Percentiles rank a stretch among this genome's conserved stretches.
These are phyloP conservation scores for Chloris gayana DNA, from an alignment of 176 grass and related monocot species.

Conservation along the genomic window DNA sequence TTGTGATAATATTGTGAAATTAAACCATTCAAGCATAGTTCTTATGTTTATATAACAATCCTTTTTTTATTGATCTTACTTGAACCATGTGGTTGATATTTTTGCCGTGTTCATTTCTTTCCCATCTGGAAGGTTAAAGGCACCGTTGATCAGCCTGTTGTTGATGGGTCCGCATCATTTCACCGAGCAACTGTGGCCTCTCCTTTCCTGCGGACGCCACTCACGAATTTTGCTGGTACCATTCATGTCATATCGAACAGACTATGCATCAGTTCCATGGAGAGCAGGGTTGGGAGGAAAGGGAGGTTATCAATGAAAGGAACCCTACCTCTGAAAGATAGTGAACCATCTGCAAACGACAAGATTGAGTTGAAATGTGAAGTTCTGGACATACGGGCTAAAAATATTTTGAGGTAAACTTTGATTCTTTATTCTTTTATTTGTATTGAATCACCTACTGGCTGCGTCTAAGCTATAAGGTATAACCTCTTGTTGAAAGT, in stretches of 20 bases:
- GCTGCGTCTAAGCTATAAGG: slow-evolving; percentile 11
- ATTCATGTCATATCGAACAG: slow-evolving; percentile 85
- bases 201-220: slow-evolving; percentile 79
- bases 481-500: background rate
- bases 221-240: slow-evolving; percentile 84
- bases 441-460: slow-evolving; percentile 19
- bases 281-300: slow-evolving; percentile 94
- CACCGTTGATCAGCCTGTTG: slow-evolving; percentile 92
- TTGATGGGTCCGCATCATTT: slow-evolving; percentile 97
- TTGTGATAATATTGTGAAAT: slow-evolving; percentile 26
- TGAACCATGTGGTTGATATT: slow-evolving; percentile 22
- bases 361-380: slow-evolving; percentile 99
- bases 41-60: slow-evolving; percentile 16
- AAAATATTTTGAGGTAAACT: slow-evolving; percentile 87
- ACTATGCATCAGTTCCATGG: slow-evolving; percentile 83
- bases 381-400: slow-evolving; percentile 90
- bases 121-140: slow-evolving; percentile 75
- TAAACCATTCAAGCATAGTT: slow-evolving; percentile 32
- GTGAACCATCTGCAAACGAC: slow-evolving; percentile 71
- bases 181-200: slow-evolving; percentile 84
- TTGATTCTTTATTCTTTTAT: slow-evolving; percentile 30
- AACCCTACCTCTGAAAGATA: slow-evolving; percentile 78
- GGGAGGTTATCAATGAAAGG: slow-evolving; percentile 94
- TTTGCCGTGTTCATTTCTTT: slow-evolving; percentile 33
- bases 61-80: slow-evolving; percentile 28